Base-by-base conservation (phyloP, 1,284 basidiomycete species). In the Heterobasidion parviporum region DNA sequence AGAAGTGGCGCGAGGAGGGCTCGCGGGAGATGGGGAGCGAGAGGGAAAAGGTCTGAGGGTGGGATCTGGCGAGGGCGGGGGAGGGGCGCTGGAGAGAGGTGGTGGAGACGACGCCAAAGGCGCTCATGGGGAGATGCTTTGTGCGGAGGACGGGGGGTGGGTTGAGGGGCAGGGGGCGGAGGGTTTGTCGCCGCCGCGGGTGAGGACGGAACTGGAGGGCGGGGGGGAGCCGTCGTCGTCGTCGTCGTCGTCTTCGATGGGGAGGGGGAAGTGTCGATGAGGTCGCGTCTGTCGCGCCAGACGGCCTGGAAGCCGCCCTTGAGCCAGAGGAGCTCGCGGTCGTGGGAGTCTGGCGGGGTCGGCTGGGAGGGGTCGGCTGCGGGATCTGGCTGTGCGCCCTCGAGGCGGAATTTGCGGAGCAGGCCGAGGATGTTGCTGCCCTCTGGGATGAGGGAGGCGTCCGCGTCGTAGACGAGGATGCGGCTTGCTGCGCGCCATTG, bases 381-480 rank as follows among this genome's bases (percentile, higher is more conserved):
- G 16, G 33, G 45, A 33, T 12, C 77, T 9, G 83, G 82, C 0
- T 67, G 54, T 68, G 79, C 93, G 14, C 83, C 85, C 57, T 87
- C 87, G 51, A 78, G 74, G 46, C 80, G 81, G 68, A 96, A 94
- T 70, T 97, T 97, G 64, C 81, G 78, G 43, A 96, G 77, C n/a
- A 97, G 75, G 6, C 90, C 89, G 15, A 82, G 73, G 38, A 95
- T 77, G 60, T 91, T 87, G 57, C 81, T 83, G 2, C 83, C 82
- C 3, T 87, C 82, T 0, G 77, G 72, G 7, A 90, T 76, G 10
- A 69, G 44, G 0, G 65, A 58, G 1, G 87, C 83, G 67, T 96
- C 94, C 2, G 84, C 83, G 66, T 97, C 94, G 62, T 95, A 85
- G 20, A 94, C 83, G 53, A 96, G 65, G 59, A 96, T 91, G 43